These are phyloP conservation scores for Fusarium sp. DNA, from an alignment of 2,329 filamentous ascomycete genomes.

Conservation along the genomic window DNA sequence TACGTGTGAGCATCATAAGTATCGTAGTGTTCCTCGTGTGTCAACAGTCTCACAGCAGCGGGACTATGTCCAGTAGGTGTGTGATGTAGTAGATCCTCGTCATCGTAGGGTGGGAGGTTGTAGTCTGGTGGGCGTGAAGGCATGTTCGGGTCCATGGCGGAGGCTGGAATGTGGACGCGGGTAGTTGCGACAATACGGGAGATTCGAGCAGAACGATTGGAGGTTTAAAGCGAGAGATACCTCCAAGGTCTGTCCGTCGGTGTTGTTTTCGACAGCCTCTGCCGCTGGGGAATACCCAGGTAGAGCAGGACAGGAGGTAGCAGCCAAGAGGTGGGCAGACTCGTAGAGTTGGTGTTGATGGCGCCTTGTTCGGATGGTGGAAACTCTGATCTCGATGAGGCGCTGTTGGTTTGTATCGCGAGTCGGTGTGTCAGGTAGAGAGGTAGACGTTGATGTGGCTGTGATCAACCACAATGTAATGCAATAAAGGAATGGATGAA, in stretches of 20 bases:
- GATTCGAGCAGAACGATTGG: conserved; percentile 16
- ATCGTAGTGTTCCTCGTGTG: conserved; percentile 65
- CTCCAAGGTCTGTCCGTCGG: background rate
- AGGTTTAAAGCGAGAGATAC: conserved; percentile 14
- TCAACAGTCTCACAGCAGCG: conserved; percentile 68
- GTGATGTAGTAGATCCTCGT: conserved; percentile 56
- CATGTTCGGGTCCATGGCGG: conserved; percentile 60
- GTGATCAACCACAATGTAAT: background rate
- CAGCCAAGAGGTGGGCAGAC: background rate
- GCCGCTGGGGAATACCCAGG: conserved; percentile 27
- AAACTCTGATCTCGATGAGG: conserved; percentile 31
- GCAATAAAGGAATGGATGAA: conserved; percentile 19
- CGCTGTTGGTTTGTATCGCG: conserved; percentile 17
- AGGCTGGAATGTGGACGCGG: conserved; percentile 45
- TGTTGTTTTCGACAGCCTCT: conserved; percentile 30
- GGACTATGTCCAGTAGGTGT: conserved; percentile 58
- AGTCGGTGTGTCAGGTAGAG: background rate
- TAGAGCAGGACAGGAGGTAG: background rate
- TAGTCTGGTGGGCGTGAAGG: conserved; percentile 66
- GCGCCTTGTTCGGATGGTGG: conserved; percentile 14
- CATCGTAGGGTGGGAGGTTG: conserved; percentile 64
- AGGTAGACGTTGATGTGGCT: background rate
- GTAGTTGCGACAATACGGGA: conserved; percentile 31
- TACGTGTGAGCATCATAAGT: conserved; percentile 57
- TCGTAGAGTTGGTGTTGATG: conserved; percentile 10